Evolutionary conservation across 768 basidiomycete species (phyloP), one percentile per base, ranked within the genome.

Genomic region (Lentinula sp.): DNA sequence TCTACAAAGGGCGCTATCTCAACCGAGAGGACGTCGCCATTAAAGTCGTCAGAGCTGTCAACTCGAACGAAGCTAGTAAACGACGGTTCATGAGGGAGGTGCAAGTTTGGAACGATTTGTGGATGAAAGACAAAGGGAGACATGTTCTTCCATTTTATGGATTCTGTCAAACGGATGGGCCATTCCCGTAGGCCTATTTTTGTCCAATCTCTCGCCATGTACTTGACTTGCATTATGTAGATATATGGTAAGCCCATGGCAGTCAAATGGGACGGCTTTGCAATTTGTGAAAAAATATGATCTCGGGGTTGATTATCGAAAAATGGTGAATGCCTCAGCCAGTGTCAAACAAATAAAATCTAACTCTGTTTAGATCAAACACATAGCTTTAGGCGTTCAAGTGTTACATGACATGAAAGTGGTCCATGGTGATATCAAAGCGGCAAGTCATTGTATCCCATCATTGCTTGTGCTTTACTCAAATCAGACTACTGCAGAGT

Each of bases 181-280:
- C 83, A 16, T 84, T 80, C 60, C 84, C 84, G 78, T 84, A 64
- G 56, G 77, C 65, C 11, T 43, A 58, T 23, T 35, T 28, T 11
- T 51, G 3, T 55, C 16, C 7, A 2, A 6, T 11, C n/a, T 31
- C 37, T 1, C 32, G n/a, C 18, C 15, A 46, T 11, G n/a, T 10
- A 51, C 13, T 1, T 52, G 32, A 48, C 50, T 65, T 9, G 69
- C 34, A 7, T 53, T 31, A 21, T 23, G 15, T 50, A 83, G 83
- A 37, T 84, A 80, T 63, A 81, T 85, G 71, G 77, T 85, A 43
- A 83, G 80, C 64, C 84, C 83, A 23, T 85, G 83, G 84, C 80
- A 80, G 68, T 68, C 70, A 28, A 77, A 84, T 56, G 84, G 84
- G 39, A 80, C 76, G 49, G 79, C 78, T 15, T 65, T 82, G 51